A percentile compares a stretch with the other conserved stretches of the same genome.
Conservation (phyloP, 768 basidiomycete genomes). For the Rhizopogon roseolus region DNA sequence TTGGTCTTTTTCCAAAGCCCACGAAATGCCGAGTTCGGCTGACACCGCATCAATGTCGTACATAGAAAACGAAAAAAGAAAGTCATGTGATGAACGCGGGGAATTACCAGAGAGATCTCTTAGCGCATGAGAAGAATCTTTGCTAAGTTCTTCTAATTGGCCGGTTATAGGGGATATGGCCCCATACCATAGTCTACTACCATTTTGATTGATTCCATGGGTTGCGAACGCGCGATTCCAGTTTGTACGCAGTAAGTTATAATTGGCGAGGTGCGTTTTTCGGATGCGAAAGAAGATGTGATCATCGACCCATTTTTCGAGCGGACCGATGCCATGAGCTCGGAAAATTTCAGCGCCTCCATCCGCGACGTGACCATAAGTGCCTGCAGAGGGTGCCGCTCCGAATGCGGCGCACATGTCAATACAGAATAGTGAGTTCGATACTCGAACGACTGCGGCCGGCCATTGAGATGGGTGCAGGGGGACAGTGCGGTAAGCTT, state of each 20-base stretch:
- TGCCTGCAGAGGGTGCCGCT: background rate
- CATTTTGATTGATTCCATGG: too few relatives aligned
- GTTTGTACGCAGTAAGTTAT: too few relatives aligned
- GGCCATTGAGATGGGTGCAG: constrained; percentile 25
- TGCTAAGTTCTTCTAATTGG: background rate
- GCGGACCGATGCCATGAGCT: background rate
- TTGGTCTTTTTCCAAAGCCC: too few relatives aligned
- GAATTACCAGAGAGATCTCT: background rate
- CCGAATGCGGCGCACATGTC: constrained; percentile 3
- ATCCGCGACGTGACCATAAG: constrained; percentile 6
- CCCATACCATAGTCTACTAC: too few relatives aligned
- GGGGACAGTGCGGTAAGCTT: constrained; percentile 29
- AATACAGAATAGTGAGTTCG: constrained; percentile 16
- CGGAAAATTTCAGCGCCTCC: constrained; percentile 1
- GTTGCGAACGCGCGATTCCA: too few relatives aligned
- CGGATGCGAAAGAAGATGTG: constrained; percentile 10
- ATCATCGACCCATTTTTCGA: constrained; percentile 9
- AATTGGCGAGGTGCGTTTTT: too few relatives aligned
- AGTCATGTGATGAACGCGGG: constrained; percentile 2
- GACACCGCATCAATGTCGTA: constrained; percentile 1
- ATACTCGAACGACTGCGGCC: constrained; percentile 15
- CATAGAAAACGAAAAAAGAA: background rate
- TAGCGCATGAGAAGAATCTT: background rate
- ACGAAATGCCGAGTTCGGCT: constrained; percentile 2
- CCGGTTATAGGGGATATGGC: accelerated